These are phyloP conservation scores for Adansonia grandidieri DNA, from an alignment of 441 rosid species.

Conservation along the genomic window DNA sequence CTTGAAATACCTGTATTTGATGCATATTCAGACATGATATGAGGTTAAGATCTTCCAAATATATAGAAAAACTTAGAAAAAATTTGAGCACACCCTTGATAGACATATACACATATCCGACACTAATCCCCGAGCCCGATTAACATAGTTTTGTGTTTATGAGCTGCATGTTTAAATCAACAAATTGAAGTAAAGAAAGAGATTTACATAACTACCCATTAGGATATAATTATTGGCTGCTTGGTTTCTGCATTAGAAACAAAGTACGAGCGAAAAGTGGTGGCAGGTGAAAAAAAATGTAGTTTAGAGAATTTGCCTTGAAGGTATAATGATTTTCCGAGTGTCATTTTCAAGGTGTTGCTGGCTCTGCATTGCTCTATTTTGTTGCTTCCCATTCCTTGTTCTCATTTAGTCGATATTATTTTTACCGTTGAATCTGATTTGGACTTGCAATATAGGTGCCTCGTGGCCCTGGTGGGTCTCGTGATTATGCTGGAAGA, in stretches of 20 bases:
- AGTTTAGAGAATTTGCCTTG: background rate
- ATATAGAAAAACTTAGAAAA: no score
- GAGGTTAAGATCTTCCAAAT: no score
- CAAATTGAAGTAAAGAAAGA: background rate
- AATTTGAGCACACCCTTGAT: no score
- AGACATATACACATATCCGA: no score
- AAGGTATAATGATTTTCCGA: background rate
- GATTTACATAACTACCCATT: background rate
- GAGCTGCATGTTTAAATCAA: slow-evolving; percentile 2
- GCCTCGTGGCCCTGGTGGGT: slow-evolving; percentile 74
- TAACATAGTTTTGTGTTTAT: background rate
- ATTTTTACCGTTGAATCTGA: background rate
- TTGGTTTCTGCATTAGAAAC: background rate
- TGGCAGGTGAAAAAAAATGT: background rate
- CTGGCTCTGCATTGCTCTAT: background rate
- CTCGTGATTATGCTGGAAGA: slow-evolving; percentile 57
- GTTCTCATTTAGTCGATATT: background rate
- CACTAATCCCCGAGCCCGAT: no score
- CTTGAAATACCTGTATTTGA: no score
- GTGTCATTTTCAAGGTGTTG: background rate
- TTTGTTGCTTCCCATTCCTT: background rate
- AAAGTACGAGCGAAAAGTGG: background rate
- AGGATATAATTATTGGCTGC: background rate
- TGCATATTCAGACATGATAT: no score
- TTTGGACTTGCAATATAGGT: slow-evolving; percentile 42